Percentiles rank a stretch among this genome's conserved stretches.
phyloP scores from a whole-genome alignment of 2,329 filamentous ascomycete genomes.

The Didymella segeticola region DNA sequence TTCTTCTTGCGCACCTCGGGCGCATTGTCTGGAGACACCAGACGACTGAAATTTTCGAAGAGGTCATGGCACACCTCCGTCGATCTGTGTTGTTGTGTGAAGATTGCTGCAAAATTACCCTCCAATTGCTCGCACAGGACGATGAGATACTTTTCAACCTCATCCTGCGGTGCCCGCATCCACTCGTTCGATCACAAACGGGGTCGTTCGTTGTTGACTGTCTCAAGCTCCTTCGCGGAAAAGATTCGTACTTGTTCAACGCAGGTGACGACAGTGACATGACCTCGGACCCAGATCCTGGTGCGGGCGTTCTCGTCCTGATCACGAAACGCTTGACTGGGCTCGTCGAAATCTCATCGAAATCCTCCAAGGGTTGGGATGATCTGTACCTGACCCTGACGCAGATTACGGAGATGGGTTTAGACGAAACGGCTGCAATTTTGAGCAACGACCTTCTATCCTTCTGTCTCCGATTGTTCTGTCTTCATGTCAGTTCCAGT shows the following conservation, averaged over 20 bases:
- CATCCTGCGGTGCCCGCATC: slow-evolving; percentile 50
- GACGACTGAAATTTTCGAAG: slow-evolving; percentile 68
- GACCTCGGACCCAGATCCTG: slow-evolving; percentile 24
- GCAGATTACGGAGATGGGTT: slow-evolving; percentile 38
- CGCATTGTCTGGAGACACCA: slow-evolving; percentile 76
- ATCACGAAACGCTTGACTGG: slow-evolving; percentile 28
- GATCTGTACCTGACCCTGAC: slow-evolving; percentile 44
- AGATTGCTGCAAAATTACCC: slow-evolving; percentile 64
- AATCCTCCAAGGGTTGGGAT: slow-evolving; percentile 43
- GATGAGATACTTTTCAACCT: slow-evolving; percentile 68
- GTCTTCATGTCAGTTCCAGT: slow-evolving; percentile 32
- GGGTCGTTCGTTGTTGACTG: slow-evolving; percentile 41
- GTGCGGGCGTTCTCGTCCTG: slow-evolving; percentile 26
- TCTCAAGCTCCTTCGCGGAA: slow-evolving; percentile 41
- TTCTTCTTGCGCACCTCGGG: slow-evolving; percentile 71
- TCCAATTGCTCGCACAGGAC: slow-evolving; percentile 66
- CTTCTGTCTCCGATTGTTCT: slow-evolving; percentile 40
- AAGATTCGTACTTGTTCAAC: slow-evolving; percentile 39
- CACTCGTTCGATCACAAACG: slow-evolving; percentile 38
- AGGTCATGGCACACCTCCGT: slow-evolving; percentile 61
- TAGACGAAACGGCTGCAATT: slow-evolving; percentile 36
- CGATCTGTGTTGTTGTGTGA: slow-evolving; percentile 59
- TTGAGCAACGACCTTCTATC: slow-evolving; percentile 36
- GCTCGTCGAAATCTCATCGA: slow-evolving; percentile 32
- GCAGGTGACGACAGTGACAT: slow-evolving; percentile 36